Base-by-base conservation (phyloP, 768 basidiomycete genomes). In the Lactarius quietus region DNA sequence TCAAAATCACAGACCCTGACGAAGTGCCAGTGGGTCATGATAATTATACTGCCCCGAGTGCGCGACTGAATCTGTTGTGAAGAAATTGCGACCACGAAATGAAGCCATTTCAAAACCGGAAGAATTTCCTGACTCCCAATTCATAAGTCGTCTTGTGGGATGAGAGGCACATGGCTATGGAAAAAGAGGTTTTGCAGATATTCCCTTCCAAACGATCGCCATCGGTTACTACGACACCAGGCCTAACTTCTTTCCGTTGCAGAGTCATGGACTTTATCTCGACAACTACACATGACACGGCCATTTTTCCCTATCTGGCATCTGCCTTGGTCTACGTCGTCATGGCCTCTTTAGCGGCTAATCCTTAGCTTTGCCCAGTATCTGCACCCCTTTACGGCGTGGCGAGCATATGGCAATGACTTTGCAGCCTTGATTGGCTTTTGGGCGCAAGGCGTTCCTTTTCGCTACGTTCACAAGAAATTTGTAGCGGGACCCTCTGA, bases 401-500 rank as follows among this genome's bases (percentile, higher is more conserved):
- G 9, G 43, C 20, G 53, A 57, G 31, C 20, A 77, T 76, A 74
- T 48, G 61, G 69, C 1, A 69, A 64, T 18, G 74, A 78, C 59
- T 18, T 78, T 2, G 73, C 78, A 39, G 74, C 76, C 15, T 65
- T 80, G 56, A 70, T 78, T 53, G 78, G 78, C 29, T 79, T 79
- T n/a, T 57, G 74, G 62, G 3, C 76, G 73, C 66, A 79, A 80
- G 64, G 71, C 76, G 0, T 71, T 71, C 18, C 66, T 78, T 17
- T 80, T 76, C 71, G 79, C 79, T 78, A 36, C 39, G 69, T 65
- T 0, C 33, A 18, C 14, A 10, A 48, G 6, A 51, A 71, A 7
- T 73, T 75, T 57, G 74, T 74, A 61, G 72, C 20, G 18, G n/a
- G 28, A 33, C 20, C 26, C n/a, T 18, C 26, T 31, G 18, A 9